These are phyloP conservation scores for Metarhizium sp. DNA, from an alignment of 2,329 filamentous ascomycete species.

Conservation along the genomic window DNA sequence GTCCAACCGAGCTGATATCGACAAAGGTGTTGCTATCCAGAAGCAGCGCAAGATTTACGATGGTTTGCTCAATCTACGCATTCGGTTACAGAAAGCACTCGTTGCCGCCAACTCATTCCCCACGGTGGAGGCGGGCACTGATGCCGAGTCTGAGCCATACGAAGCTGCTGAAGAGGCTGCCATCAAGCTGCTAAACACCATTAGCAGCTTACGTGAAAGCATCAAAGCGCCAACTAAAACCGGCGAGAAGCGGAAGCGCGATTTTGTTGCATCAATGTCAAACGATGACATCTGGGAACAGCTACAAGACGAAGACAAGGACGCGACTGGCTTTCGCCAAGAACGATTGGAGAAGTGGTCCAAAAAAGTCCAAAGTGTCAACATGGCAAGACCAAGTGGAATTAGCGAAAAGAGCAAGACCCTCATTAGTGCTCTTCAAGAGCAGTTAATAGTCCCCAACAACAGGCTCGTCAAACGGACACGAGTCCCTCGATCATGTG, in stretches of 20 bases:
- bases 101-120: conserved; percentile 70
- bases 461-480: conserved; percentile 58
- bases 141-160: conserved; percentile 43
- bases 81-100: conserved; percentile 86
- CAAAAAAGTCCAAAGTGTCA: conserved; percentile 50
- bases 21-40: conserved; percentile 81
- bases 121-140: conserved; percentile 28
- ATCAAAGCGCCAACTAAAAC: conserved; percentile 41
- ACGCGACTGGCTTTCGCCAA: conserved; percentile 52
- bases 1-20: conserved; percentile 47
- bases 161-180: conserved; percentile 78
- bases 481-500: conserved; percentile 65
- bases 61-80: conserved; percentile 77
- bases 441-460: conserved; percentile 58
- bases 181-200: conserved; percentile 72
- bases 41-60: conserved; percentile 81
- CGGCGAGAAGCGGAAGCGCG: conserved; percentile 54
- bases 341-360: conserved; percentile 86
- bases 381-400: conserved; percentile 16
- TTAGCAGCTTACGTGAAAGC: conserved; percentile 59
- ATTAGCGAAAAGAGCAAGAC: conserved; percentile 22
- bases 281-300: conserved; percentile 62
- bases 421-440: conserved; percentile 58
- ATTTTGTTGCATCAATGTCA: conserved; percentile 43
- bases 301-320: conserved; percentile 56